Evolutionary conservation across 106 monocot species (phyloP).

Genomic region (Dendrobium chrysotoxum): DNA sequence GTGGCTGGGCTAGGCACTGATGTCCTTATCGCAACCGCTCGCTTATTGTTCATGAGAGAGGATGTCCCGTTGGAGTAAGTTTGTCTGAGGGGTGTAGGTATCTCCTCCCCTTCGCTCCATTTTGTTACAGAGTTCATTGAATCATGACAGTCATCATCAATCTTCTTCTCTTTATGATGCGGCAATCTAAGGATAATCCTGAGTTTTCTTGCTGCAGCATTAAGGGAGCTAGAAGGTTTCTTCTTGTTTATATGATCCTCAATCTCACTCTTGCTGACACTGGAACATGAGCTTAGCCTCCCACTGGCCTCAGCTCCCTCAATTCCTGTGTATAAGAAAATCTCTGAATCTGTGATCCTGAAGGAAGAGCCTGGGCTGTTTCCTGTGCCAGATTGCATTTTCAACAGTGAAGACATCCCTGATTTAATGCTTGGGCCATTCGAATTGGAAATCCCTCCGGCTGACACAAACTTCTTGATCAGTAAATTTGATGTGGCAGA

Average conservation of each 20-base stretch:
- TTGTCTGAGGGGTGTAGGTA: conserved; percentile 63
- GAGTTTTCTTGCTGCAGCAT: conserved; percentile 46
- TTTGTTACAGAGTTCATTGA: conserved; percentile 45
- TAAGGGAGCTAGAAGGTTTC: conserved; percentile 41
- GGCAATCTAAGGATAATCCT: conserved; percentile 50
- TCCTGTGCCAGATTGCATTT: conserved; percentile 31
- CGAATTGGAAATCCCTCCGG: conserved; percentile 53
- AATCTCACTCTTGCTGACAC: conserved; percentile 23
- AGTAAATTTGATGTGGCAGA: conserved; percentile 58
- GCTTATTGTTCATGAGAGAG: neutral
- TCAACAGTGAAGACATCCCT: conserved; percentile 33
- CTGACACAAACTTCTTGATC: conserved; percentile 61
- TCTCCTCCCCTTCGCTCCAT: conserved; percentile 32
- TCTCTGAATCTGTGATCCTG: conserved; percentile 75
- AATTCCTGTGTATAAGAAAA: conserved; percentile 65
- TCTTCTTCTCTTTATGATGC: conserved; percentile 43
- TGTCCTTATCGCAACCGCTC: neutral
- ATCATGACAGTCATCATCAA: conserved; percentile 17
- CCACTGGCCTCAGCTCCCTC: conserved; percentile 26
- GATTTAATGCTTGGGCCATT: conserved; percentile 26
- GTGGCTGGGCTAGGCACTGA: conserved; percentile 1
- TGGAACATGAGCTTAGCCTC: conserved; percentile 57
- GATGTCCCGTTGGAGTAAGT: conserved; percentile 6
- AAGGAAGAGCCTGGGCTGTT: conserved; percentile 78
- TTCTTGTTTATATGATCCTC: conserved; percentile 12